Evolutionary conservation across 495 filamentous ascomycete species (phyloP), one percentile per base, ranked within the genome.

Genomic region (Aspergillus nanangensis): DNA sequence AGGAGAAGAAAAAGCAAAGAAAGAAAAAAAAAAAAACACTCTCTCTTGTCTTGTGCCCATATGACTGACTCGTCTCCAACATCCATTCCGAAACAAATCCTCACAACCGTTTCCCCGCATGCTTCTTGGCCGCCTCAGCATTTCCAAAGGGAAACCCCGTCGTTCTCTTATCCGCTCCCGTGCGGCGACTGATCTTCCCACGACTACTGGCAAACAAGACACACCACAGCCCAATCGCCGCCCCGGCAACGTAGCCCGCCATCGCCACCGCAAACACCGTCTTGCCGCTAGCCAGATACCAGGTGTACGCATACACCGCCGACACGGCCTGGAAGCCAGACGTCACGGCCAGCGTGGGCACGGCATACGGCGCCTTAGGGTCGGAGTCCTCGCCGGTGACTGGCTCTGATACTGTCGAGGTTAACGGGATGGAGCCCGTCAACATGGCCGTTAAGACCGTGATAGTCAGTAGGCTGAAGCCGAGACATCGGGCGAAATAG

Each of bases 121-220:
- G 74, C 65, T 72, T 78, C 67, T 82, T 85, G 38, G 72, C 76
- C 38, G 79, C 79, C 47, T 75, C 71, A 1, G 50, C 47, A 44
- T 77, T 77, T 23, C 52, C 54, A 53, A 77, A 94, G n/a, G 89
- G 90, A 57, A 83, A 95, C 20, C 86, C 84, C 47, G 83, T 80
- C 11, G 80, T 88, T 57, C 86, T 74, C 70, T 88, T 87, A 60
- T 93, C 89, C 4, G 80, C 85, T 0, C 87, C 87, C 0, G 85
- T 92, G 62, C 76, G 79, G 48, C 77, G 70, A 56, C 76, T 84
- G 39, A 90, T 83, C 41, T 71, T 67, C 2, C 78, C 80, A 51
- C 78, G 65, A 18, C 75, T 79, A 31, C 70, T 83, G 1, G 75
- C 87, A 58, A 94, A 95, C 32, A 94, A 55, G 40, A 89, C 52